Percentiles rank a stretch among this genome's conserved stretches.
phyloP scores from a whole-genome alignment of 78 protist species.

The Tieghemostelium lacteum region DNA sequence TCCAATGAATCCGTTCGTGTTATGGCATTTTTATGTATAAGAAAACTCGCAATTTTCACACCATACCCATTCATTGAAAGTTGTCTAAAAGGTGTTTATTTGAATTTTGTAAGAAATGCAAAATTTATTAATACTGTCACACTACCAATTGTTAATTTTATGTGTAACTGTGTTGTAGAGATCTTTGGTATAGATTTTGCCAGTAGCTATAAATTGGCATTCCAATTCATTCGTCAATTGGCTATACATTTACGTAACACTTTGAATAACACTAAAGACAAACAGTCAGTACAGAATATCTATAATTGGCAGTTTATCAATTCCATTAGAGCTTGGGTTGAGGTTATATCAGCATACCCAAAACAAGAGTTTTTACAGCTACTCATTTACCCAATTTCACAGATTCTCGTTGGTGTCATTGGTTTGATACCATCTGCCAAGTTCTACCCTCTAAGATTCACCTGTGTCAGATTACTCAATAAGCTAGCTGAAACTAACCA shows the following conservation, averaged over 20 bases:
- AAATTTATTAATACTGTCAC: not conserved
- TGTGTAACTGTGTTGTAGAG: constrained; percentile 89
- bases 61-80: constrained; percentile 86
- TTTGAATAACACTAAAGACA: constrained; percentile 5
- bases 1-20: constrained; percentile 72
- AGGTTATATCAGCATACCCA: constrained; percentile 70
- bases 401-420: constrained; percentile 78
- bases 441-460: constrained; percentile 87
- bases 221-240: constrained; percentile 94
- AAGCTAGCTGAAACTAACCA: constrained; percentile 41
- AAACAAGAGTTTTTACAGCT: constrained; percentile 31
- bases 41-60: constrained; percentile 47
- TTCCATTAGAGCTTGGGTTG: constrained; percentile 87
- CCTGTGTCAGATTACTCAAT: constrained; percentile 51
- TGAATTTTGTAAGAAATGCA: constrained; percentile 80
- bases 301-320: constrained; percentile 94
- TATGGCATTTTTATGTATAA: constrained; percentile 70
- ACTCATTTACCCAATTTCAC: constrained; percentile 87
- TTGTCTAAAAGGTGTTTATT: constrained; percentile 85
- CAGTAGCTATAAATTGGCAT: constrained; percentile 90
- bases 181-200: constrained; percentile 75
- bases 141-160: constrained; percentile 53
- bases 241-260: constrained; percentile 92
- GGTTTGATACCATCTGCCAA: constrained; percentile 35
- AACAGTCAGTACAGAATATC: constrained; percentile 51